phyloP scores from a whole-genome alignment of 345 rosid genomes.

The Hibiscus mutabilis region DNA sequence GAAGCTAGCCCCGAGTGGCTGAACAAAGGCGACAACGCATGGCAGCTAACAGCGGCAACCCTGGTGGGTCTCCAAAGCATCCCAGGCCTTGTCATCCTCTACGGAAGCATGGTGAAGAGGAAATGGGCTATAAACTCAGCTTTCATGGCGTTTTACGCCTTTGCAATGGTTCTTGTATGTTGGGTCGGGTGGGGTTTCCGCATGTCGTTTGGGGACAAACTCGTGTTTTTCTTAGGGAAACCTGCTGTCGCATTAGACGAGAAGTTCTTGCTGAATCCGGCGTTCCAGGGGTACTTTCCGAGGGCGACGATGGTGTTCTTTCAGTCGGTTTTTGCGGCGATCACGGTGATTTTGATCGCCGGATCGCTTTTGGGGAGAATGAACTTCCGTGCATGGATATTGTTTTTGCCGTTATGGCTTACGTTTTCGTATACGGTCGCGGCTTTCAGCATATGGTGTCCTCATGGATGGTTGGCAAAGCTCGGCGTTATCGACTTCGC shows the following conservation, averaged over 20 bases:
- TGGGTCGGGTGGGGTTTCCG: constrained; percentile 50
- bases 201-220: constrained; percentile 45
- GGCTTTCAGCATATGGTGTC: constrained; percentile 44
- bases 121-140: constrained; percentile 55
- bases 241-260: constrained; percentile 33
- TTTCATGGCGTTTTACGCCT: constrained; percentile 51
- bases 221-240: constrained; percentile 30
- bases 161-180: constrained; percentile 34
- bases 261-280: constrained; percentile 25
- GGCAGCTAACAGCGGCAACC: constrained; percentile 58
- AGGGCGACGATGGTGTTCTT: constrained; percentile 46
- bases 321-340: constrained; percentile 33
- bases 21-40: constrained; percentile 44
- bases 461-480: constrained; percentile 41
- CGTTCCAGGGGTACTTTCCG: constrained; percentile 32
- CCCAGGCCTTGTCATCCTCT: constrained; percentile 44
- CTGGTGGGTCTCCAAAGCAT: constrained; percentile 40
- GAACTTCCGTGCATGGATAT: constrained; percentile 44
- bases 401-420: constrained; percentile 49
- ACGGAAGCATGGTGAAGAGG: constrained; percentile 36
- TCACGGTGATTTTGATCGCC: constrained; percentile 41
- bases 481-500: constrained; percentile 46
- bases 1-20: constrained; percentile 43
- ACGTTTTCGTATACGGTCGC: constrained; percentile 32
- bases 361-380: constrained; percentile 44